Base-by-base conservation (phyloP, 805 yeast genomes). In the Ogataea ganodermae region DNA sequence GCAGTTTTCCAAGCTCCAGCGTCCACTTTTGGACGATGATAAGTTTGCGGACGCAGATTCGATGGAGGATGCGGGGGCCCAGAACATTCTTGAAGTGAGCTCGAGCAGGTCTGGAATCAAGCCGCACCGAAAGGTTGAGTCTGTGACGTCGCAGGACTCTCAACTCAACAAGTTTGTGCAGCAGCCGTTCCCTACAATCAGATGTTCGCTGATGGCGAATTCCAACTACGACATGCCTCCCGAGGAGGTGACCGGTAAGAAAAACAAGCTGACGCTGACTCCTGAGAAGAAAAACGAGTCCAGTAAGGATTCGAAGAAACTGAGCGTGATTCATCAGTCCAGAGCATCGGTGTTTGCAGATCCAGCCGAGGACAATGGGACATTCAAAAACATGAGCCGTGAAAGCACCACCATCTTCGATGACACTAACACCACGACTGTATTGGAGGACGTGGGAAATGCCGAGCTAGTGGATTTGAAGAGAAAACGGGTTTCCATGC, bases 21-120 rank as follows among this genome's bases (percentile, higher is more conserved):
- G 44, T 3, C n/a, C 18, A 3, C 12, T 35, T 23, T 14, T 9
- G 6, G 37, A 43, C 7, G 48, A 44, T 14, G 62, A 57, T 32
- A 56, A 54, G 33, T 65, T 60, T 57, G 68, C 65, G 1, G 69
- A 66, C 52, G 67, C 66, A 3, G 65, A 62, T 28, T 48, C 40
- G n/a, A 56, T 53, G 27, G 38, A 35, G 2, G 46, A 20, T 6
- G 6, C n/a, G n/a, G n/a, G n/a, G n/a, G n/a, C n/a, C n/a, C n/a
- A 36, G n/a, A 20, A 22, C 12, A 26, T 40, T 27, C 28, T 42
- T 22, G 53, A 55, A 14, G 32, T 42, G 2, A 43, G 46, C 8
- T 54, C 59, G 2, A 45, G 23, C 24, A 46, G 46, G 16, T 56
- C 60, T 9, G 45, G 46, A 14, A 35, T 62, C 12, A 60, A 55